Percentiles rank a stretch among this genome's conserved stretches.
Conservation (phyloP, 192 early-diverging fungal species). For the Backusella tuberculispora region DNA sequence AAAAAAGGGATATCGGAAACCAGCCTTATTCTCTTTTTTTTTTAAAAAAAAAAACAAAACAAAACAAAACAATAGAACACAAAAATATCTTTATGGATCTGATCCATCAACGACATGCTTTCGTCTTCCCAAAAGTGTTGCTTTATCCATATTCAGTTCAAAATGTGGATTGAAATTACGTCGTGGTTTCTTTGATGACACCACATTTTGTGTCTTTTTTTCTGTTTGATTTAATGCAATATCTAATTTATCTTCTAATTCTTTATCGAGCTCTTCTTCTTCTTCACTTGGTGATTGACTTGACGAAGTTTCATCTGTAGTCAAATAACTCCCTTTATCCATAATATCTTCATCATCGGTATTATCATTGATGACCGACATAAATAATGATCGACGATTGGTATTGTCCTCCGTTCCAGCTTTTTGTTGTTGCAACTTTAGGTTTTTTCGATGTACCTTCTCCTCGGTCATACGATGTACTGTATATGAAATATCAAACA, state of each 20-base stretch:
- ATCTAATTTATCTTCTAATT: slow-evolving; percentile 11
- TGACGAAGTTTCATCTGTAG: slow-evolving; percentile 20
- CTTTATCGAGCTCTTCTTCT: background rate
- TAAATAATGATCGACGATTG: background rate
- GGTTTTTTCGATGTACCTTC: slow-evolving; percentile 26
- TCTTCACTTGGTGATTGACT: background rate
- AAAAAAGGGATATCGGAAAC: too few relatives aligned
- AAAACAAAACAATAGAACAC: too few relatives aligned
- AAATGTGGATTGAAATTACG: slow-evolving; percentile 6
- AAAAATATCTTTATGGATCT: too few relatives aligned
- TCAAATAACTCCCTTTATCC: slow-evolving; percentile 1
- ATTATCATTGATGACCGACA: slow-evolving; percentile 11
- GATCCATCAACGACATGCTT: slow-evolving; percentile 13
- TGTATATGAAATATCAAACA: slow-evolving; percentile 75
- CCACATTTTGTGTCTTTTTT: background rate
- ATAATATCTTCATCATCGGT: slow-evolving; percentile 20
- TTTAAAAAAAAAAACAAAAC: too few relatives aligned
- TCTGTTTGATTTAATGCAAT: background rate
- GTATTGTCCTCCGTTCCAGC: background rate
- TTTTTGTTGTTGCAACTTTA: background rate
- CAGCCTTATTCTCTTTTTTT: too few relatives aligned
- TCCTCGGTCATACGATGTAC: slow-evolving; percentile 76
- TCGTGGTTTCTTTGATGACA: background rate
- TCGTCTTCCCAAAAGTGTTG: slow-evolving; percentile 28
- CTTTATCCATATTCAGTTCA: slow-evolving; percentile 34